These are phyloP conservation scores for Paspalum notatum DNA, from an alignment of 176 grass and related monocot species.

Conservation along the genomic window DNA sequence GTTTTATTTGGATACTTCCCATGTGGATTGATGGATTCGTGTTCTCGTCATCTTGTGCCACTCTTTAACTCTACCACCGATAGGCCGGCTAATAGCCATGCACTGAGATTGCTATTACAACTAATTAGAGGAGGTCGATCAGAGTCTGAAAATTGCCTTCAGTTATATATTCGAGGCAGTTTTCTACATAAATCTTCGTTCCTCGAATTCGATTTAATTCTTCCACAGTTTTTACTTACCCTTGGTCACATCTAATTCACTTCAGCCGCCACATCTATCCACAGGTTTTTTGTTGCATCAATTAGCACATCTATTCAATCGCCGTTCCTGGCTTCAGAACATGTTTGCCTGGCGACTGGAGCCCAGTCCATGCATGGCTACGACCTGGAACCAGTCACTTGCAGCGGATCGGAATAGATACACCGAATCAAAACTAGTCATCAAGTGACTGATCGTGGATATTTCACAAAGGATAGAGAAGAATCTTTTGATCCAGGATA, in stretches of 20 bases:
- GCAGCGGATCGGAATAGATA: not conserved
- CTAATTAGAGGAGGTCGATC: too few relatives aligned
- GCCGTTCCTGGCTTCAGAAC: not conserved
- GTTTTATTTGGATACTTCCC: not conserved
- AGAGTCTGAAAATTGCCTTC: too few relatives aligned
- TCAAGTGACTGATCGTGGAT: not conserved
- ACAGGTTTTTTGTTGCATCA: not conserved
- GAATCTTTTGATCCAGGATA: constrained; percentile 32
- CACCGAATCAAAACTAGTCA: not conserved
- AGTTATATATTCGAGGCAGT: too few relatives aligned
- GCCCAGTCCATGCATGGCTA: not conserved
- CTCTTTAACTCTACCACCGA: not conserved
- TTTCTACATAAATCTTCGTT: too few relatives aligned
- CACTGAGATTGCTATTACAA: not conserved
- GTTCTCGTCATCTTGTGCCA: too few relatives aligned
- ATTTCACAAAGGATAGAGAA: constrained; percentile 30
- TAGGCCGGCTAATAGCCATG: not conserved
- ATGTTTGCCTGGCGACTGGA: not conserved
- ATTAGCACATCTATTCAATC: not conserved
- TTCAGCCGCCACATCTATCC: not conserved
- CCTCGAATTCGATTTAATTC: too few relatives aligned
- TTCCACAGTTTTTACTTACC: too few relatives aligned
- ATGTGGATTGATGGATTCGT: not conserved
- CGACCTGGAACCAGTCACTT: not conserved
- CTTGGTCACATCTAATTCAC: not conserved